Conservation (phyloP, 169 alveolate species). For the Plasmodium coatneyi region DNA sequence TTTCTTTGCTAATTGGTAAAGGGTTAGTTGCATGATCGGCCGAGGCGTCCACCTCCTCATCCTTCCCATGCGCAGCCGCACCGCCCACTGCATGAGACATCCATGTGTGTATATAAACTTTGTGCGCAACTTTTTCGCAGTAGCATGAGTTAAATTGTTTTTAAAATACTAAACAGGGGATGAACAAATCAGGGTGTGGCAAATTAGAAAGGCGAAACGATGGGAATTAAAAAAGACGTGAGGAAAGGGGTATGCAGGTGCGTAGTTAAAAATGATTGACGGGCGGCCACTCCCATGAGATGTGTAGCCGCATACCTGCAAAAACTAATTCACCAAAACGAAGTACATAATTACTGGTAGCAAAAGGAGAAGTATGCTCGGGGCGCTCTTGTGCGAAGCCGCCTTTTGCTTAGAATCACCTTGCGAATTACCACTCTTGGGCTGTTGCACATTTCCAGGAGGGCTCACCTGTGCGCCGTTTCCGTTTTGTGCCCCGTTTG, state of each 20-base stretch:
- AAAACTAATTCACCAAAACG: neutral
- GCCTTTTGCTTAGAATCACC: neutral
- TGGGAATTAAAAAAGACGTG: neutral
- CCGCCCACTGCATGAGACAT: neutral
- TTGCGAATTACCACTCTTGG: neutral
- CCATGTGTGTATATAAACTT: neutral
- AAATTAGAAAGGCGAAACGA: neutral
- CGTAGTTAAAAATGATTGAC: neutral
- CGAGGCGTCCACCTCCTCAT: neutral
- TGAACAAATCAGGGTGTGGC: neutral
- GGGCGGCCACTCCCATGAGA: neutral
- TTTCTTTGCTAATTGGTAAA: conserved; percentile 40
- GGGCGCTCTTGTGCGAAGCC: neutral
- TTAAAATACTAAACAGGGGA: neutral
- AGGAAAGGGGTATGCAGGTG: neutral
- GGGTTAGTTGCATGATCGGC: conserved; percentile 2
- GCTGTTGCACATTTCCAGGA: neutral
- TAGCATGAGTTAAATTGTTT: neutral
- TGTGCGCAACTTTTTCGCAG: neutral
- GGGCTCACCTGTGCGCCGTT: neutral
- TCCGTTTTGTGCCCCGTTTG: neutral
- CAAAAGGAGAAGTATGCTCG: neutral
- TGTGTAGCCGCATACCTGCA: neutral
- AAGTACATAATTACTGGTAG: neutral
- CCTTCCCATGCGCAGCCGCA: neutral